Conservation (phyloP, 768 basidiomycete species). For the Phaeolepiota aurea region DNA sequence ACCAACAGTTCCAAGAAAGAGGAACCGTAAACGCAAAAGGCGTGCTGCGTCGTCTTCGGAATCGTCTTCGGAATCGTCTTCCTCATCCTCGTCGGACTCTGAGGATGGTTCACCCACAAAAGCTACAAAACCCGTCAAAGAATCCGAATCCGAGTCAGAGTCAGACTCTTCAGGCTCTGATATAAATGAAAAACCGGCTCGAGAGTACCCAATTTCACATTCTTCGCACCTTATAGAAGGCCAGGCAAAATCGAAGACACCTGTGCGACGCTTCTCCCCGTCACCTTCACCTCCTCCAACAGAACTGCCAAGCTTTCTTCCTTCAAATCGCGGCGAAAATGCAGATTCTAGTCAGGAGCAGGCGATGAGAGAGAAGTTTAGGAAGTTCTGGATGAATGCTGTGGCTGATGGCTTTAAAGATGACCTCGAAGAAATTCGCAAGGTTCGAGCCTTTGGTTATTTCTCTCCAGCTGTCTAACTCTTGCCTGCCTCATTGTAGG, state of each 20-base stretch:
- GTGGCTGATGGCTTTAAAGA: conserved; percentile 77
- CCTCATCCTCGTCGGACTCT: conserved; percentile 16
- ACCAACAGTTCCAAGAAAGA: conserved; percentile 21
- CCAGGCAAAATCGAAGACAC: conserved; percentile 4
- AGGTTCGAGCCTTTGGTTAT: conserved; percentile 35
- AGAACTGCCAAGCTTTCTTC: conserved; percentile 52
- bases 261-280: conserved; percentile 20
- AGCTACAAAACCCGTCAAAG: conserved; percentile 4
- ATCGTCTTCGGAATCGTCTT: conserved; percentile 15
- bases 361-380: conserved; percentile 56
- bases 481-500: conserved; percentile 16
- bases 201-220: conserved; percentile 8
- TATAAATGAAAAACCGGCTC: too few species aligned
- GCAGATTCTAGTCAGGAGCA: conserved; percentile 37
- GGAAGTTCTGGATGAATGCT: conserved; percentile 83
- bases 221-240: conserved; percentile 3
- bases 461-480: neutral
- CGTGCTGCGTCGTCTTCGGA: conserved; percentile 23
- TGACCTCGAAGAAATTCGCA: conserved; percentile 77
- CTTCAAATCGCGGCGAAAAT: conserved; percentile 15
- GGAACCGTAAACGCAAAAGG: conserved; percentile 35
- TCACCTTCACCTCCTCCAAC: conserved; percentile 39
- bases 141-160: conserved; percentile 19
- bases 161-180: conserved; percentile 18
- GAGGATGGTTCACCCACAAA: conserved; percentile 5